These are phyloP conservation scores for Mycena vulgaris DNA, from an alignment of 768 basidiomycete genomes.

Conservation along the genomic window DNA sequence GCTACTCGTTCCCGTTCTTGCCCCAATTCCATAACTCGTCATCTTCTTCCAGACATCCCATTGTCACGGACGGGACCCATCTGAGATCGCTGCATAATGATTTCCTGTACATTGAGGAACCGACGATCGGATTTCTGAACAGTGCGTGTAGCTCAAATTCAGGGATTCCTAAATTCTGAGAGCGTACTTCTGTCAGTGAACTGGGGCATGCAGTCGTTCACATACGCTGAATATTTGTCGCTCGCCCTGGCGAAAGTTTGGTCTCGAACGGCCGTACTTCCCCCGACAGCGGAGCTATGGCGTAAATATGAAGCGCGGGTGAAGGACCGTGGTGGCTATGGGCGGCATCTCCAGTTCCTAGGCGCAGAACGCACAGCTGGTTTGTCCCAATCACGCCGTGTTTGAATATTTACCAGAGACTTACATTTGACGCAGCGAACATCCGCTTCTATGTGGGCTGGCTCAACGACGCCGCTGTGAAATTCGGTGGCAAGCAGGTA, in stretches of 20 bases:
- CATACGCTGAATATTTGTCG: slow-evolving; percentile 54
- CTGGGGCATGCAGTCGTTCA: slow-evolving; percentile 57
- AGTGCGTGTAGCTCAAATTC: slow-evolving; percentile 16
- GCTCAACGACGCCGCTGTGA: slow-evolving; percentile 57
- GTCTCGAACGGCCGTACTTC: slow-evolving; percentile 54
- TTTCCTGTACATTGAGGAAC: slow-evolving; percentile 51
- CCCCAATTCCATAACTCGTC: slow-evolving; percentile 46
- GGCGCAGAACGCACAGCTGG: slow-evolving; percentile 48
- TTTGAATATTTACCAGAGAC: too few species aligned
- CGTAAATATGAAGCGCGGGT: slow-evolving; percentile 49
- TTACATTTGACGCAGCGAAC: slow-evolving; percentile 37
- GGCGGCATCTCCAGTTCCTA: slow-evolving; percentile 54
- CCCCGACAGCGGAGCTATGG: slow-evolving; percentile 52
- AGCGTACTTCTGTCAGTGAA: slow-evolving; percentile 46
- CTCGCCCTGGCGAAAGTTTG: slow-evolving; percentile 57
- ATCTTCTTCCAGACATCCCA: slow-evolving; percentile 22
- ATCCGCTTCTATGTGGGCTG: slow-evolving; percentile 55
- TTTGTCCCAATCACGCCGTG: not conserved
- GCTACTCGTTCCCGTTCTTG: slow-evolving; percentile 51
- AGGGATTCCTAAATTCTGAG: not conserved
- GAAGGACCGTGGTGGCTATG: slow-evolving; percentile 52
- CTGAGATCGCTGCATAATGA: slow-evolving; percentile 49
- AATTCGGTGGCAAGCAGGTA: slow-evolving; percentile 56
- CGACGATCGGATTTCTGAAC: slow-evolving; percentile 47
- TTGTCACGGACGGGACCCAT: slow-evolving; percentile 48